Evolutionary conservation across 352 stramenopile species (phyloP).

Genomic region (Hyaloperonospora brassicae): DNA sequence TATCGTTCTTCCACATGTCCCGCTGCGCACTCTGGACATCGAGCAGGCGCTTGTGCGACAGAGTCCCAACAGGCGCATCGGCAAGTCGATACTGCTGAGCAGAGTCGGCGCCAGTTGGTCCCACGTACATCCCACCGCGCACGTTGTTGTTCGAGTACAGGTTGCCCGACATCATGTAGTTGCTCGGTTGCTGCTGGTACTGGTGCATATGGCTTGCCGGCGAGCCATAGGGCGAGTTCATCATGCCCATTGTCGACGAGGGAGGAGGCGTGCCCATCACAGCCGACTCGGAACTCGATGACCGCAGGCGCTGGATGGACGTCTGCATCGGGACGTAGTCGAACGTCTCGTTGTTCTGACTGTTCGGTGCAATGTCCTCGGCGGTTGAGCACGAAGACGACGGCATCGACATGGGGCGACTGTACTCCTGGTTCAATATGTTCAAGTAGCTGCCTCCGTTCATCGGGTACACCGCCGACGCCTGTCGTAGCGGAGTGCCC

Average conservation of each 20-base stretch:
- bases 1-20: constrained; percentile 57
- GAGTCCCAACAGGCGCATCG: constrained; percentile 31
- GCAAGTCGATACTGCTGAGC: constrained; percentile 28
- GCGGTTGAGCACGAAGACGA: constrained; percentile 20
- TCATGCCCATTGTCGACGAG: constrained; percentile 29
- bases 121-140: constrained; percentile 23
- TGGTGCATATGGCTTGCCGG: constrained; percentile 30
- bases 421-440: constrained; percentile 26
- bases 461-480: constrained; percentile 27
- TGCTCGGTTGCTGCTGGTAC: constrained; percentile 20
- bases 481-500: constrained; percentile 36
- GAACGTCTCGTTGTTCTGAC: constrained; percentile 28
- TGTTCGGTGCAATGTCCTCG: constrained; percentile 27
- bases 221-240: constrained; percentile 31
- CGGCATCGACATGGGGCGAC: constrained; percentile 26
- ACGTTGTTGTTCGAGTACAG: constrained; percentile 20
- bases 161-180: constrained; percentile 30
- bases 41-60: constrained; percentile 49
- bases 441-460: constrained; percentile 26
- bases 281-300: constrained; percentile 21
- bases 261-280: constrained; percentile 24
- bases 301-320: constrained; percentile 25
- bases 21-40: constrained; percentile 47
- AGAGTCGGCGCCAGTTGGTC: constrained; percentile 8
- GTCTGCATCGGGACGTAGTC: constrained; percentile 44